phyloP scores from a whole-genome alignment of 1,284 basidiomycete species.

The Farysia itapuensis region DNA sequence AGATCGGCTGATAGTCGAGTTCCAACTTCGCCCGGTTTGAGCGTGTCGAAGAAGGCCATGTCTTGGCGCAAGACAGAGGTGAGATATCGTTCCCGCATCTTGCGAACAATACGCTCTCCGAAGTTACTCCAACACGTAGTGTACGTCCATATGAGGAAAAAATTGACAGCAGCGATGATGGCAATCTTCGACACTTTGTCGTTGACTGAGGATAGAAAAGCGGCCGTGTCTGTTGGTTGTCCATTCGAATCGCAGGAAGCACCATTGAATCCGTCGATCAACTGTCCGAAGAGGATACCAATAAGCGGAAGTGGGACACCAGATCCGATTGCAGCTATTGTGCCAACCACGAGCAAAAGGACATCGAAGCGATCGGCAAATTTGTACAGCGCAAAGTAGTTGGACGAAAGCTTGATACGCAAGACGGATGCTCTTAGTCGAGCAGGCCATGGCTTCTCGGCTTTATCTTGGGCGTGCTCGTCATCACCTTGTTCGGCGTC shows the following conservation, averaged over 20 bases:
- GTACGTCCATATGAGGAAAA: constrained; percentile 53
- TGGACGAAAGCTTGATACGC: constrained; percentile 20
- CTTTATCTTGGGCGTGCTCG: background rate
- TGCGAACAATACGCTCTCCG: constrained; percentile 47
- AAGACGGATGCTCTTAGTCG: constrained; percentile 5
- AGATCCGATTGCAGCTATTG: constrained; percentile 40
- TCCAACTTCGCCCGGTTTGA: constrained; percentile 42
- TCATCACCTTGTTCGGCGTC: constrained; percentile 1
- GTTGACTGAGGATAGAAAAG: constrained; percentile 34
- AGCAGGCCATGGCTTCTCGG: background rate
- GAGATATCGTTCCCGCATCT: constrained; percentile 61
- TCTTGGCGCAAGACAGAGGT: constrained; percentile 62
- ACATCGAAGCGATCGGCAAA: constrained; percentile 22
- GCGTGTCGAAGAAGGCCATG: constrained; percentile 51
- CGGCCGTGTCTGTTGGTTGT: constrained; percentile 12
- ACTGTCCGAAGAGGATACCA: constrained; percentile 49
- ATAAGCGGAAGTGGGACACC: constrained; percentile 51
- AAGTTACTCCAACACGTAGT: constrained; percentile 49
- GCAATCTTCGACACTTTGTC: constrained; percentile 46
- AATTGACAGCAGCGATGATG: constrained; percentile 48
- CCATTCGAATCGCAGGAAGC: constrained; percentile 14
- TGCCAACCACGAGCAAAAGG: constrained; percentile 32
- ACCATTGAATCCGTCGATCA: constrained; percentile 50
- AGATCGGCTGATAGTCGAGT: constrained; percentile 44
- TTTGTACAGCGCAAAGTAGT: constrained; percentile 41